Evolutionary conservation across 1,284 basidiomycete genomes (phyloP).

Genomic region (Malassezia pachydermatis): DNA sequence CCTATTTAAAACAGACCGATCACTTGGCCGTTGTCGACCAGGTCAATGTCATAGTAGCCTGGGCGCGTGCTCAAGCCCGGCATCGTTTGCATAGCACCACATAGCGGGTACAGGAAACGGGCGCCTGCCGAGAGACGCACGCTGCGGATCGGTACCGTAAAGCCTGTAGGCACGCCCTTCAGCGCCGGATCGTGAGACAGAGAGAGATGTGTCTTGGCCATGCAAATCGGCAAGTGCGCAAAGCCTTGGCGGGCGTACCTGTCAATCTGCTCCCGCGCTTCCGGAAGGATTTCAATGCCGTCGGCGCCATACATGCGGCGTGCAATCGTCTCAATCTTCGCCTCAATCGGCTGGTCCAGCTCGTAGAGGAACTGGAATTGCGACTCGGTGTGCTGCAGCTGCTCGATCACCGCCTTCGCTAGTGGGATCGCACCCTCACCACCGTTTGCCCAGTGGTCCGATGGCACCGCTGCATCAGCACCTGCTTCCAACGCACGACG

Average conservation of each 20-base stretch:
- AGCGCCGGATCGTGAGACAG: conserved; percentile 35
- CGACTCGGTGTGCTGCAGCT: conserved; percentile 27
- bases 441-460: conserved; percentile 63
- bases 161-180: conserved; percentile 50
- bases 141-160: conserved; percentile 82
- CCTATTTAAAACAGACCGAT: conserved; percentile 45
- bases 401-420: conserved; percentile 38
- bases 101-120: conserved; percentile 84
- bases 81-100: conserved; percentile 67
- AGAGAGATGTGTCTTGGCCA: conserved; percentile 77
- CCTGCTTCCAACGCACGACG: conserved; percentile 71
- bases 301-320: conserved; percentile 46
- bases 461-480: conserved; percentile 87
- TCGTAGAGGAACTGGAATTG: conserved; percentile 47
- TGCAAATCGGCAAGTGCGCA: conserved; percentile 64
- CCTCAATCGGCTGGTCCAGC: conserved; percentile 29
- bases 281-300: conserved; percentile 53
- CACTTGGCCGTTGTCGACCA: conserved; percentile 48
- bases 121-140: conserved; percentile 85
- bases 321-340: conserved; percentile 45
- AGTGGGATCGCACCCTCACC: conserved; percentile 41
- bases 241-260: conserved; percentile 87
- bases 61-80: conserved; percentile 89
- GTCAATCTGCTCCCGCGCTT: conserved; percentile 72
- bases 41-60: conserved; percentile 52